Conservation (phyloP, 306 rosid genomes). For the Ormosia semicastrata region DNA sequence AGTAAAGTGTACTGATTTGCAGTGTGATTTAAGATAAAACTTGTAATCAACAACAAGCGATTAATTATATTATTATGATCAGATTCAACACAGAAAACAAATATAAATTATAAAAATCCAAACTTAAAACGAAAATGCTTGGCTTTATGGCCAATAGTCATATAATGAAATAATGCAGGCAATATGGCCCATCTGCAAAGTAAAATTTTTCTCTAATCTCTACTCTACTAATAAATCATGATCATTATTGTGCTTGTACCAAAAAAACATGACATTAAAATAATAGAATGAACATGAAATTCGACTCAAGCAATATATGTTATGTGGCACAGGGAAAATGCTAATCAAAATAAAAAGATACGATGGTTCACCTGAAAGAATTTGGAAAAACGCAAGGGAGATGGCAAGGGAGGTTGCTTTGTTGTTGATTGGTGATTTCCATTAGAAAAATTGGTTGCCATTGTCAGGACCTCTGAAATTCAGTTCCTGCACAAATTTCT, state of each 20-base stretch:
- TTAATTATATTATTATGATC: background rate
- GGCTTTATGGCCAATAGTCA: background rate
- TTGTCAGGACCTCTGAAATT: slow-evolving; percentile 25
- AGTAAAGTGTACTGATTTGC: background rate
- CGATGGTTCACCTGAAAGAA: slow-evolving; percentile 54
- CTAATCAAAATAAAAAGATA: background rate
- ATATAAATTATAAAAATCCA: background rate
- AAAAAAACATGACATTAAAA: background rate
- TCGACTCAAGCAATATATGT: background rate
- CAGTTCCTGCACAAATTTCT: slow-evolving; percentile 20
- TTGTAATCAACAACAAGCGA: background rate
- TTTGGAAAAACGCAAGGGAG: slow-evolving; percentile 73
- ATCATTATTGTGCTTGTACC: background rate
- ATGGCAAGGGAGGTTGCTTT: slow-evolving; percentile 69
- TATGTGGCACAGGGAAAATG: background rate
- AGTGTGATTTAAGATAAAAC: background rate
- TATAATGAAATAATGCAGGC: background rate
- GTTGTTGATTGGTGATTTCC: slow-evolving; percentile 47
- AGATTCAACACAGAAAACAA: background rate
- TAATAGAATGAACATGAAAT: background rate
- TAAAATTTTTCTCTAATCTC: background rate
- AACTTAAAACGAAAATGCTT: background rate
- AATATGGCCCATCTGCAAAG: background rate
- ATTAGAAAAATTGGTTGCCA: slow-evolving; percentile 55
- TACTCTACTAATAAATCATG: background rate